Percentiles rank a stretch among this genome's conserved stretches.
Evolutionary conservation across 352 stramenopile genomes (phyloP).

Genomic region (Pythium periplocum): DNA sequence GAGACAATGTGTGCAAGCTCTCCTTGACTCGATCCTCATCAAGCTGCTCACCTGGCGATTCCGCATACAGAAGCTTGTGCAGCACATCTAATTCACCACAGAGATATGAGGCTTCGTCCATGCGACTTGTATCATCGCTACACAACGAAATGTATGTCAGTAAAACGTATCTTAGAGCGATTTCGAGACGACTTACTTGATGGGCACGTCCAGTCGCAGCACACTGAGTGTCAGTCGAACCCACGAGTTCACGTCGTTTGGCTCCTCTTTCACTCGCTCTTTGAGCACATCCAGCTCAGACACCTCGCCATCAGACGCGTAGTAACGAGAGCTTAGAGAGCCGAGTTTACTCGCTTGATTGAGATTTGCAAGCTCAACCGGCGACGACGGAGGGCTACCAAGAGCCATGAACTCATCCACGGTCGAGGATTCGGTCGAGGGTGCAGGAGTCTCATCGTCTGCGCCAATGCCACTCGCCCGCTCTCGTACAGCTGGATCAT

Average conservation of each 20-base stretch:
- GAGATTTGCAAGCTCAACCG: too few relatives aligned
- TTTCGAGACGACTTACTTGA: slow-evolving; percentile 4
- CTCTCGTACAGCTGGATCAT: too few relatives aligned
- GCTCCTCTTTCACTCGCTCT: slow-evolving; percentile 1
- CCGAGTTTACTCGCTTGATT: too few relatives aligned
- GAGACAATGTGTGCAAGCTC: slow-evolving; percentile 24
- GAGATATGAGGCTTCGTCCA: too few relatives aligned
- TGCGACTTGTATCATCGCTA: too few relatives aligned
- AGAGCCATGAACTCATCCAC: background rate
- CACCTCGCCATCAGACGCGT: too few relatives aligned
- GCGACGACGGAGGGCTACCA: background rate
- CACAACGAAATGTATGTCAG: too few relatives aligned
- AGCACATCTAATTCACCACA: slow-evolving; percentile 16
- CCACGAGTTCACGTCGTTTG: slow-evolving; percentile 18
- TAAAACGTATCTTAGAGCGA: too few relatives aligned
- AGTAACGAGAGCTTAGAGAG: too few relatives aligned
- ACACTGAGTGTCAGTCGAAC: slow-evolving; percentile 13
- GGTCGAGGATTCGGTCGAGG: too few relatives aligned
- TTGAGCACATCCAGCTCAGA: slow-evolving; percentile 6
- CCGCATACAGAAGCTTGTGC: slow-evolving; percentile 8
- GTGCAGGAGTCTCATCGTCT: background rate
- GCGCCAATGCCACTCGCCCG: too few relatives aligned
- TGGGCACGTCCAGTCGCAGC: slow-evolving; percentile 11
- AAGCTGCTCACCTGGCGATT: background rate
- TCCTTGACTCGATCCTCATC: slow-evolving; percentile 12